Evolutionary conservation across 176 grass and related monocot species (phyloP).

Genomic region (Triticum aestivum): IWGSC_CS_RefSeq_v2.1 NC_057810.1:33264287-33264786

Average conservation of each 20-base stretch:
- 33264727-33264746: neutral
- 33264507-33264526: neutral
- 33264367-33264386: too few relatives aligned
- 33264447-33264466: neutral
- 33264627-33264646: neutral
- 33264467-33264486: neutral
- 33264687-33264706: too few relatives aligned
- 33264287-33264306: too few relatives aligned
- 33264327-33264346: too few relatives aligned
- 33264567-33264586: neutral
- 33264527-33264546: neutral
- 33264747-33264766: neutral
- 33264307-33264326: too few relatives aligned
- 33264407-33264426: too few relatives aligned
- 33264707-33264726: neutral
- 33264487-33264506: neutral
- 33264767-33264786: neutral
- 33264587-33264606: slow-evolving; percentile 36
- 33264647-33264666: neutral
- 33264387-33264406: too few relatives aligned
- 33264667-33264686: neutral
- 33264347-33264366: too few relatives aligned
- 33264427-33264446: neutral
- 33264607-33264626: neutral
- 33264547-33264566: neutral